Base-by-base conservation (phyloP, 495 filamentous ascomycete genomes). In the Filosporella fistucella region DNA sequence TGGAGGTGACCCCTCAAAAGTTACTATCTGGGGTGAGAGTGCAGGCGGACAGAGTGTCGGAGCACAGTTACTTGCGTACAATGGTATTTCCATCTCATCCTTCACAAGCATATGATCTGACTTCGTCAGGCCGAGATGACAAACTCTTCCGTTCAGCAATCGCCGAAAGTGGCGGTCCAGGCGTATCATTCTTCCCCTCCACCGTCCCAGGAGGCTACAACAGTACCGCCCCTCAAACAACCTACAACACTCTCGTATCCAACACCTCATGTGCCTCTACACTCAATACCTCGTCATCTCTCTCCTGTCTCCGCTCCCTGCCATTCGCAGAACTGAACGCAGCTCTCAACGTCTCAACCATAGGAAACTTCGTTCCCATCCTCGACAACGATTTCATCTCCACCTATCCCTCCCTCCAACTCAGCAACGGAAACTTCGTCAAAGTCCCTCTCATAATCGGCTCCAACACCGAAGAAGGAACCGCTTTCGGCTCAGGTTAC, bases 391-490 rank as follows among this genome's bases (percentile, higher is more conserved):
- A 45, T 11, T 67, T 56, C 49, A 32, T 52, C 8, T 68, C 69
- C 2, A 60, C 66, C 36, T 63, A 76, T 24, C 72, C 77, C 44
- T 61, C 63, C 22, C 67, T 72, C 5, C 68, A 71, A 44, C 62
- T 72, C 10, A 52, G 38, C 1, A 39, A 54, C 7, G 68, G 71
- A 18, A 53, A 52, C n/a, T 79, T 77, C 51, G 75, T 78, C 25
- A 34, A 68, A 41, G 68, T 84, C 0, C 62, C 63, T 22, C 25
- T 84, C 42, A 74, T 84, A 32, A 61, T 71, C 32, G 81, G 82
- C 11, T 70, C 78, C 24, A 80, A 76, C 54, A 64, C 76, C 47
- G 81, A 86, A 55, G 80, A 85, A 74, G 77, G 16, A 70, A 74
- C 16, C 55, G 76, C 10, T 75, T 82, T 56, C 67, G 68, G 3